Evolutionary conservation across 2,329 filamentous ascomycete genomes (phyloP).

Genomic region (Neofusicoccum laricinum): DNA sequence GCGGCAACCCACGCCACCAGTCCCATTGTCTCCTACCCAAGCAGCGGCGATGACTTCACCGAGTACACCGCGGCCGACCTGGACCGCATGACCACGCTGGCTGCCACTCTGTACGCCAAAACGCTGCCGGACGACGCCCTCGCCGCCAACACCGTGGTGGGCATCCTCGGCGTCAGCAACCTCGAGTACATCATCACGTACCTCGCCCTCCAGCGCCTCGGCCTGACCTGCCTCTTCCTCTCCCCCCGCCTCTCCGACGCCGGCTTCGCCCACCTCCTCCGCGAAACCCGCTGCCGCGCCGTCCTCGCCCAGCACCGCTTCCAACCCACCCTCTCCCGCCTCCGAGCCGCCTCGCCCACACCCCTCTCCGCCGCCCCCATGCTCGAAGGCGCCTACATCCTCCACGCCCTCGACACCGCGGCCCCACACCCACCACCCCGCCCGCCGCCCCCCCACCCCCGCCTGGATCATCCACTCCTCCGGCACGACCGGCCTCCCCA

Average conservation of each 20-base stretch:
- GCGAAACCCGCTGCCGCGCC: slow-evolving; percentile 22
- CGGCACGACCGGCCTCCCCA: slow-evolving; percentile 61
- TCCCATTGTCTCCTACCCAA: slow-evolving; percentile 45
- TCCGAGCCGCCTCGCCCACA: slow-evolving; percentile 23
- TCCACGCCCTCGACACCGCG: slow-evolving; percentile 20
- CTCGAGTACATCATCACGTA: slow-evolving; percentile 55
- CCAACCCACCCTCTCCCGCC: not conserved
- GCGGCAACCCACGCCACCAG: slow-evolving; percentile 32
- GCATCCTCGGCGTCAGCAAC: slow-evolving; percentile 52
- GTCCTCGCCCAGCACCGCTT: slow-evolving; percentile 4
- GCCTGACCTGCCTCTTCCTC: slow-evolving; percentile 54
- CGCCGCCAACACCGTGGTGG: slow-evolving; percentile 32
- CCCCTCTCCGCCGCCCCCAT: slow-evolving; percentile 29
- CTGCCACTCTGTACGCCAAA: not conserved
- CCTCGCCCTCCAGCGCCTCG: slow-evolving; percentile 54
- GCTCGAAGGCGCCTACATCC: slow-evolving; percentile 19
- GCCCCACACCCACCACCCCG: slow-evolving; percentile 25
- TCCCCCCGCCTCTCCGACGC: slow-evolving; percentile 53
- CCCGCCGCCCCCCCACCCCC: slow-evolving; percentile 24
- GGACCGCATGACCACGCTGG: slow-evolving; percentile 27
- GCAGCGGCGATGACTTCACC: slow-evolving; percentile 42
- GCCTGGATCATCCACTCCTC: slow-evolving; percentile 50
- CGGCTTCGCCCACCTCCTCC: slow-evolving; percentile 47
- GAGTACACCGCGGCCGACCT: slow-evolving; percentile 48
- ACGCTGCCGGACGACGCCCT: slow-evolving; percentile 17